Conservation (phyloP, 2,329 filamentous ascomycete species). For the Sarocladium strictum region DNA sequence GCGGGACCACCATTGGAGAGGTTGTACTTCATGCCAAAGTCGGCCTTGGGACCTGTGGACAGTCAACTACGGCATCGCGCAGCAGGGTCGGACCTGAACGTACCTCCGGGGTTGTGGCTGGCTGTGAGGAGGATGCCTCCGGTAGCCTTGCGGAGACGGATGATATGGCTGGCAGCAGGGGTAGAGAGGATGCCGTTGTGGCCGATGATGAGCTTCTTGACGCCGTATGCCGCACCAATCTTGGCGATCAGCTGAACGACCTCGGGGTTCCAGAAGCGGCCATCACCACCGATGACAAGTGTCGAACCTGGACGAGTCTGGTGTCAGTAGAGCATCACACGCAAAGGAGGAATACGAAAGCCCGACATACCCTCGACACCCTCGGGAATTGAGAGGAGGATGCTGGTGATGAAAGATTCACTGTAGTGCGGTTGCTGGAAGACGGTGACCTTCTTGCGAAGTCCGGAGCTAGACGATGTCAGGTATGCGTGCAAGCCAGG, state of each 20-base stretch:
- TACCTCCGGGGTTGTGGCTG: constrained; percentile 96
- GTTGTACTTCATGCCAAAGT: constrained; percentile 99
- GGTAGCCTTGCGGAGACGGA: constrained; percentile 89
- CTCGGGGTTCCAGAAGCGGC: constrained; percentile 94
- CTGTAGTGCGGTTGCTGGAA: constrained; percentile 96
- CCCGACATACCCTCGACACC: constrained; percentile 68
- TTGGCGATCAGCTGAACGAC: constrained; percentile 95
- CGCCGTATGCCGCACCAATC: constrained; percentile 92
- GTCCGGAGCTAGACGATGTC: constrained; percentile 66
- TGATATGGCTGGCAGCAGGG: constrained; percentile 91
- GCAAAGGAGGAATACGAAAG: not conserved
- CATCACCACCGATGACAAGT: constrained; percentile 96
- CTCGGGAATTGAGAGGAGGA: constrained; percentile 93
- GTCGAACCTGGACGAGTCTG: constrained; percentile 48
- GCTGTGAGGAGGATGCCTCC: constrained; percentile 95
- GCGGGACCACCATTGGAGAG: constrained; percentile 92
- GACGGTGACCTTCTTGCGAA: constrained; percentile 97
- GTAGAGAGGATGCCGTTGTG: constrained; percentile 96
- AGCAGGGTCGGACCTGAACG: constrained; percentile 22
- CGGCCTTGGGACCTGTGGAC: constrained; percentile 71
- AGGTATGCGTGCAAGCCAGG: constrained; percentile 9
- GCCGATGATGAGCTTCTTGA: constrained; percentile 97
- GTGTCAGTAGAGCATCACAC: not conserved
- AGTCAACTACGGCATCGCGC: not conserved
- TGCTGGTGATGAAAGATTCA: constrained; percentile 90